A percentile compares a stretch with the other conserved stretches of the same genome.
Conservation (phyloP, 2,329 filamentous ascomycete species). For the Capronia coronata region DNA sequence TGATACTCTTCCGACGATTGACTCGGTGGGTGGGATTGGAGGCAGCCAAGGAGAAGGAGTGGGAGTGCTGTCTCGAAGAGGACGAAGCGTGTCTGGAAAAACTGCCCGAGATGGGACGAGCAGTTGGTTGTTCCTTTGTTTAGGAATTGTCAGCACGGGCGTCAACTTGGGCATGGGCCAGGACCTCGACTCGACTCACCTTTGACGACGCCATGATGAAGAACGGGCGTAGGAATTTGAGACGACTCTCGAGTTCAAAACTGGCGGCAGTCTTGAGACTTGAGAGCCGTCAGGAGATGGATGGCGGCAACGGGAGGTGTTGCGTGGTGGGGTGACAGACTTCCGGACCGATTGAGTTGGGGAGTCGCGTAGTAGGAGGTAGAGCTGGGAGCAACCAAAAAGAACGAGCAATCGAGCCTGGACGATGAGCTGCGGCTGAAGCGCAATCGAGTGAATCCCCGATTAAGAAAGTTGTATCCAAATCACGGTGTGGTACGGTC, state of each 20-base stretch:
- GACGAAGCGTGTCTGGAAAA: constrained; percentile 26
- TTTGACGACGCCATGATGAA: constrained; percentile 24
- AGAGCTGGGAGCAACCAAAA: background rate
- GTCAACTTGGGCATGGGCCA: constrained; percentile 12
- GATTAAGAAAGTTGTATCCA: background rate
- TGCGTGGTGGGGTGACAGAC: constrained; percentile 15
- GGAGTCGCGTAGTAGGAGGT: background rate
- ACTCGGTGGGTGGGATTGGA: constrained; percentile 79
- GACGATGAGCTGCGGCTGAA: background rate
- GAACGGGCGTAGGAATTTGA: constrained; percentile 4
- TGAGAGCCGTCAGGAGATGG: constrained; percentile 25
- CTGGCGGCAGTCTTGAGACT: constrained; percentile 21
- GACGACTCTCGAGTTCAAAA: constrained; percentile 27
- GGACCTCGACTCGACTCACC: constrained; percentile 18
- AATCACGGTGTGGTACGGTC: background rate
- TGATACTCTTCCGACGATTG: constrained; percentile 88
- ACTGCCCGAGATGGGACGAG: constrained; percentile 28
- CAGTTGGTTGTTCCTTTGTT: constrained; percentile 27
- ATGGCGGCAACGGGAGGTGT: constrained; percentile 15
- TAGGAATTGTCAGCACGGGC: constrained; percentile 24
- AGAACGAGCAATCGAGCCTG: background rate
- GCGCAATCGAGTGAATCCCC: background rate
- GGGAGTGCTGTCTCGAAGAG: constrained; percentile 53
- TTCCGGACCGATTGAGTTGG: constrained; percentile 7
- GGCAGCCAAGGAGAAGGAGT: constrained; percentile 69